These are phyloP conservation scores for Castanopsis chinensis DNA, from an alignment of 306 rosid species.

Conservation along the genomic window DNA sequence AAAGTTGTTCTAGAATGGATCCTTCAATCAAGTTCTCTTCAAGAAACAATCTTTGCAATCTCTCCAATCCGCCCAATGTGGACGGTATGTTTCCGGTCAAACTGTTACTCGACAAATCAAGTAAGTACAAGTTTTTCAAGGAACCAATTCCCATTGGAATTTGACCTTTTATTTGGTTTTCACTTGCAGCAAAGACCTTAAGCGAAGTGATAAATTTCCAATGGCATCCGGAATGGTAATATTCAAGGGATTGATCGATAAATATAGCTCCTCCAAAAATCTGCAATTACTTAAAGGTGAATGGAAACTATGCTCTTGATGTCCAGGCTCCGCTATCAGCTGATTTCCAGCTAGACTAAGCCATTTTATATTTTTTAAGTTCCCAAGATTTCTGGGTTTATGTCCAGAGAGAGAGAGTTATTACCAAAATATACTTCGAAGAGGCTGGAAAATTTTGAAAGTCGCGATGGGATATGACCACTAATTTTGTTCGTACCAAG, in stretches of 20 bases:
- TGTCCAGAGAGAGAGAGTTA: not conserved
- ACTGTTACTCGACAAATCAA: too few species aligned
- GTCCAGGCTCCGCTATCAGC: not conserved
- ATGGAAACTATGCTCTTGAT: not conserved
- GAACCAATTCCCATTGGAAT: too few species aligned
- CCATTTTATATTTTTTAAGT: not conserved
- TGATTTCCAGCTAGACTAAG: not conserved
- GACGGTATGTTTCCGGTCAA: too few species aligned
- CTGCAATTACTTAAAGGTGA: not conserved
- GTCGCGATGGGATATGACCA: not conserved
- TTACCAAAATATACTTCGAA: fast-evolving
- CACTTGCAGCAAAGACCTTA: not conserved
- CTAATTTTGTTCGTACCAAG: not conserved
- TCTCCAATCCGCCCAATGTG: not conserved
- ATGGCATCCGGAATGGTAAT: not conserved
- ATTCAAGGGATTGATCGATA: not conserved
- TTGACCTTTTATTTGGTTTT: too few species aligned
- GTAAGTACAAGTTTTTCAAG: too few species aligned
- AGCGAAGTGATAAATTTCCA: not conserved
- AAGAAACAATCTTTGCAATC: not conserved
- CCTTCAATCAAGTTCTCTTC: not conserved
- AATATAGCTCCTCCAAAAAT: not conserved
- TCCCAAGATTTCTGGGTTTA: not conserved
- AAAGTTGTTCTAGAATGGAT: not conserved
- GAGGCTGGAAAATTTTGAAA: not conserved